phyloP scores from a whole-genome alignment of 139 green algal species.

The Deuterostichococcus epilithicus region DNA sequence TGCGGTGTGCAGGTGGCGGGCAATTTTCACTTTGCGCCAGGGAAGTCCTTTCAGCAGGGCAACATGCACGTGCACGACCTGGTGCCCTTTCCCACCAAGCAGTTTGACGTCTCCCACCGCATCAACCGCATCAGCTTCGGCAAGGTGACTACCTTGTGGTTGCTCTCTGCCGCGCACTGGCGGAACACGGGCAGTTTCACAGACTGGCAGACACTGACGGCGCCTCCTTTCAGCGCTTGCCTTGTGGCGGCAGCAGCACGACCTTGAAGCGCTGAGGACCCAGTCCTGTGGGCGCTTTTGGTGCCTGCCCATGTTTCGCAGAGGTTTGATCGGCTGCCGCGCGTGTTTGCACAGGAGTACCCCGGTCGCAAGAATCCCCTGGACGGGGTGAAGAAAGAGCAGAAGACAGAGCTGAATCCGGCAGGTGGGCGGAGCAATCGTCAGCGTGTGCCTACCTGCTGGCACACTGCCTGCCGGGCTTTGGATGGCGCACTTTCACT shows the following conservation, averaged over 20 bases:
- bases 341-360: no score
- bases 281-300: no score
- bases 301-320: no score
- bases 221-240: no score
- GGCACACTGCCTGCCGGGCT: no score
- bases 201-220: slow-evolving; percentile 24
- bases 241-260: no score
- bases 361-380: slow-evolving; percentile 64
- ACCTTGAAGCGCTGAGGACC: no score
- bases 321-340: slow-evolving; percentile 38
- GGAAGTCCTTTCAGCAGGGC: slow-evolving; percentile 85
- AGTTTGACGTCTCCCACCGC: slow-evolving; percentile 85
- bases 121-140: slow-evolving; percentile 80
- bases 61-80: slow-evolving; percentile 94
- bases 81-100: slow-evolving; percentile 67
- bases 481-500: no score
- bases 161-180: no score
- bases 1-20: slow-evolving; percentile 53
- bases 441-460: no score
- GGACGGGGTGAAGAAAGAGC: slow-evolving; percentile 46
- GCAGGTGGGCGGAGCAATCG: no score
- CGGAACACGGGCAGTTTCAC: slow-evolving; percentile 42
- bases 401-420: slow-evolving; percentile 7
- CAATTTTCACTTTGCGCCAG: slow-evolving; percentile 97
- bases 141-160: no score